These are phyloP conservation scores for Daldinia childiae DNA, from an alignment of 495 filamentous ascomycete species.

Conservation along the genomic window DNA sequence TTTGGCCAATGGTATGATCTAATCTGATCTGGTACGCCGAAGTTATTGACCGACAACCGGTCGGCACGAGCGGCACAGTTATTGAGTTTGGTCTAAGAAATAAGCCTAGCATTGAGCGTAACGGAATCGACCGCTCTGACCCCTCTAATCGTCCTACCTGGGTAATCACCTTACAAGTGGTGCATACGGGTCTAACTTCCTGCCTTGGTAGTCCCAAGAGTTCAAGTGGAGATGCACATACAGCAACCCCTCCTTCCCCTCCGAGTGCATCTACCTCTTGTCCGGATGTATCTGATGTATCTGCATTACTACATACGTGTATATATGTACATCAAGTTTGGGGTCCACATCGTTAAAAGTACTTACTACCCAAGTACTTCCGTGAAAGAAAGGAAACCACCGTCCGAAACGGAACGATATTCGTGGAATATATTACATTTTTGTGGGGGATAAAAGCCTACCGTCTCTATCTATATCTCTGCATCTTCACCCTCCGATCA, in stretches of 20 bases:
- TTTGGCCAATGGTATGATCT: conserved; percentile 32
- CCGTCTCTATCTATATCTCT: neutral
- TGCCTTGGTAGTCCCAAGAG: conserved; percentile 34
- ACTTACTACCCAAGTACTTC: conserved; percentile 3
- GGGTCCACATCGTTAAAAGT: neutral
- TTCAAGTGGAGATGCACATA: conserved; percentile 36
- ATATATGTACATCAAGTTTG: neutral
- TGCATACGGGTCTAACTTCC: conserved; percentile 36
- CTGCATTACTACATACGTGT: neutral
- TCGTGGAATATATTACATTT: neutral
- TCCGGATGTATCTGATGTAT: conserved; percentile 11
- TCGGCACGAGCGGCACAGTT: conserved; percentile 19
- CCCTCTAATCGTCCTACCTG: conserved; percentile 1
- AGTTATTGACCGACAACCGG: conserved; percentile 28
- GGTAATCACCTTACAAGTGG: conserved; percentile 21
- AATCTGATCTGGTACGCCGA: conserved; percentile 38
- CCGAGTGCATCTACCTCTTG: neutral
- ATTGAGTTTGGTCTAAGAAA: neutral
- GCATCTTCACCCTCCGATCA: conserved; percentile 20
- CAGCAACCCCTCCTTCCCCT: conserved; percentile 39
- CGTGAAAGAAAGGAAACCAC: conserved; percentile 17
- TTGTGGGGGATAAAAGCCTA: conserved; percentile 1
- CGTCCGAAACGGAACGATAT: conserved; percentile 8
- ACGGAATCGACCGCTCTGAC: conserved; percentile 29
- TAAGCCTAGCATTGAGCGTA: neutral